A percentile compares a stretch with the other conserved stretches of the same genome.
Conservation (phyloP, 1,284 basidiomycete species). For the Ceratobasidium sp. region DNA sequence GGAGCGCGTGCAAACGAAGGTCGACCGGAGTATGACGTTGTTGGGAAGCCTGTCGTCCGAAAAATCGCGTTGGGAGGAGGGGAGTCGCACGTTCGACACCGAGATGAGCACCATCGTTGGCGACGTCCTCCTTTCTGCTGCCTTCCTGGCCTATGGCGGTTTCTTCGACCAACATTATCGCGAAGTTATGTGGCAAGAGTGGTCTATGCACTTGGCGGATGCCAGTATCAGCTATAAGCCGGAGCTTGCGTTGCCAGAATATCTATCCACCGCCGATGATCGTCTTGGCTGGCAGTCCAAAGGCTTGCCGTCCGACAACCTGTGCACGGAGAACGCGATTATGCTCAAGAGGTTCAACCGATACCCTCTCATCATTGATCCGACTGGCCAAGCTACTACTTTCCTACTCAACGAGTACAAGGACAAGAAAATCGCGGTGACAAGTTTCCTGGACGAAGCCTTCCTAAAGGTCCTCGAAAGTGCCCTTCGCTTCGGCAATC, state of each 20-base stretch:
- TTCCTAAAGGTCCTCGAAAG: slow-evolving; percentile 99
- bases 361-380: slow-evolving; percentile 98
- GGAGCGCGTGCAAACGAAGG: slow-evolving; percentile 97
- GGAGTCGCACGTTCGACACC: slow-evolving; percentile 95
- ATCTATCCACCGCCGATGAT: slow-evolving; percentile 97
- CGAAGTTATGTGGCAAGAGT: slow-evolving; percentile 97
- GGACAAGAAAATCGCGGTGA: slow-evolving; percentile 97
- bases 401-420: slow-evolving; percentile 97
- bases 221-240: slow-evolving; percentile 94
- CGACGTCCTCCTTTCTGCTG: slow-evolving; percentile 95
- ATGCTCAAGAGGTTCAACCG: slow-evolving; percentile 99
- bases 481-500: slow-evolving; percentile 98
- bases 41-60: slow-evolving; percentile 96
- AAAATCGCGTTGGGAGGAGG: slow-evolving; percentile 93
- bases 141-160: slow-evolving; percentile 96
- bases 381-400: slow-evolving; percentile 96
- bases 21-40: slow-evolving; percentile 96
- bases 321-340: slow-evolving; percentile 98
- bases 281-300: slow-evolving; percentile 96
- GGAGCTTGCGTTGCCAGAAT: slow-evolving; percentile 94
- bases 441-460: slow-evolving; percentile 98
- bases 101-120: slow-evolving; percentile 99
- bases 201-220: slow-evolving; percentile 89
- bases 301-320: slow-evolving; percentile 92
- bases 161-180: slow-evolving; percentile 99